A percentile compares a stretch with the other conserved stretches of the same genome.
Conservation (phyloP, 805 yeast species). For the Wickerhamiella spandovensis region DNA sequence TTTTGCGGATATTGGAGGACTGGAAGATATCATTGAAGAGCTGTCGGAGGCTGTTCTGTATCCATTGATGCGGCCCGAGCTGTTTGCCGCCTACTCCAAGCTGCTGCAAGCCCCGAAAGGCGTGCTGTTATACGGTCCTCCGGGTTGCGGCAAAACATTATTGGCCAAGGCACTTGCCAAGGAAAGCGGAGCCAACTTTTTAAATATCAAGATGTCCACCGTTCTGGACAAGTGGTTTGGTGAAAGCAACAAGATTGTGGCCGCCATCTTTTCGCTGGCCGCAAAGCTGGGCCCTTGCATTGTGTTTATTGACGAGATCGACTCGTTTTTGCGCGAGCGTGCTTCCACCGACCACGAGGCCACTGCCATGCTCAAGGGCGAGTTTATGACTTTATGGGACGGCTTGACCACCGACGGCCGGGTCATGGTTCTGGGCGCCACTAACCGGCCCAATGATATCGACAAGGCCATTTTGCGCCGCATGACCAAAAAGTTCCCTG, state of each 20-base stretch:
- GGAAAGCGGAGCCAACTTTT: slow-evolving; percentile 83
- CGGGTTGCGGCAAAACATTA: slow-evolving; percentile 98
- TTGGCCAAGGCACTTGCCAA: slow-evolving; percentile 88
- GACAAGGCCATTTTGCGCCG: slow-evolving; percentile 87
- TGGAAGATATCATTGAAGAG: slow-evolving; percentile 70
- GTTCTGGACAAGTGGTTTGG: slow-evolving; percentile 98
- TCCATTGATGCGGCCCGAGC: slow-evolving; percentile 45
- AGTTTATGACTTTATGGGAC: slow-evolving; percentile 96
- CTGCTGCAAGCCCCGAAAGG: slow-evolving; percentile 89
- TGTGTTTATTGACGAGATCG: slow-evolving; percentile 91
- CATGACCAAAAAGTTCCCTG: slow-evolving; percentile 79
- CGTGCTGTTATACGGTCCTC: slow-evolving; percentile 85
- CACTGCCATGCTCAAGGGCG: slow-evolving; percentile 89
- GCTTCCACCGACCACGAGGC: slow-evolving; percentile 80
- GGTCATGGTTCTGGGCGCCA: slow-evolving; percentile 83
- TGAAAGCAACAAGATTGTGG: slow-evolving; percentile 84
- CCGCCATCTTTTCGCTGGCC: slow-evolving; percentile 84
- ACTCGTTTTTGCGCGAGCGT: slow-evolving; percentile 81
- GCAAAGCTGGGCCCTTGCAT: slow-evolving; percentile 86
- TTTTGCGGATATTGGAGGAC: slow-evolving; percentile 81
- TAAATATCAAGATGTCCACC: slow-evolving; percentile 83
- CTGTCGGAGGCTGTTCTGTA: slow-evolving; percentile 76
- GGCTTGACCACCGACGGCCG: slow-evolving; percentile 72
- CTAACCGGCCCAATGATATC: slow-evolving; percentile 83
- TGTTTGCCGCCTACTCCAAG: slow-evolving; percentile 48